A percentile compares a stretch with the other conserved stretches of the same genome.
phyloP scores from a whole-genome alignment of 306 rosid genomes.

The Medicago lupulina region DNA sequence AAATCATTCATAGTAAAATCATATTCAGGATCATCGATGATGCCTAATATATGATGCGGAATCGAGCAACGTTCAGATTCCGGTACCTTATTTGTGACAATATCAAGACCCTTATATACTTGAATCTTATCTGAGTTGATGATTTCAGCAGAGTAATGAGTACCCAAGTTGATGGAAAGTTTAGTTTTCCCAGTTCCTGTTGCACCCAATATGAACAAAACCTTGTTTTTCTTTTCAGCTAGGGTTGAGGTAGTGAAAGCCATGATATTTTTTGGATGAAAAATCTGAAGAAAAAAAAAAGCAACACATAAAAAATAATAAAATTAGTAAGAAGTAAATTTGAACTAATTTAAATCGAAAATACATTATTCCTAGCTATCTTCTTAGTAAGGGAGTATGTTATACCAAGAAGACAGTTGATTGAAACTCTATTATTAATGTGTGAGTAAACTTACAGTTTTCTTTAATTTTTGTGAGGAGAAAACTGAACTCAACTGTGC shows the following conservation, averaged over 20 bases:
- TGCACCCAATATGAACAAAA: conserved; percentile 44
- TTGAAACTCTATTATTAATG: no score
- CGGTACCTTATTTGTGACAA: conserved; percentile 30
- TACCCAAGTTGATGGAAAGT: conserved; percentile 35
- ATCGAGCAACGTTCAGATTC: conserved; percentile 13
- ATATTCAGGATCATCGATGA: conserved; percentile 29
- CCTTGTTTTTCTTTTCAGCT: conserved; percentile 27
- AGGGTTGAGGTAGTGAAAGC: not conserved
- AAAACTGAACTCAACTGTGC: not conserved
- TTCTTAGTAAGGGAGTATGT: not conserved
- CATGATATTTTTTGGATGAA: not conserved
- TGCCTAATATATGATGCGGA: conserved; percentile 40
- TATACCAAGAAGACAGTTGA: no score
- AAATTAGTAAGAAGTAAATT: no score
- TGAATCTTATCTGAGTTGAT: conserved; percentile 47
- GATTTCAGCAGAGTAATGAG: conserved; percentile 24
- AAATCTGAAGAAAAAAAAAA: no score
- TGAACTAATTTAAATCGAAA: no score
- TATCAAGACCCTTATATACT: conserved; percentile 38
- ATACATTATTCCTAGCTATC: not conserved
- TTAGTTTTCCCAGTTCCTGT: conserved; percentile 48
- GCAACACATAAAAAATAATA: no score
- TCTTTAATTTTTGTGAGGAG: not conserved
- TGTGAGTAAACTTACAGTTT: not conserved
- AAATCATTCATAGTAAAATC: conserved; percentile 36